Evolutionary conservation across 306 rosid species (phyloP), one percentile per base, ranked within the genome.

Genomic region (Abrus precatorius): DNA sequence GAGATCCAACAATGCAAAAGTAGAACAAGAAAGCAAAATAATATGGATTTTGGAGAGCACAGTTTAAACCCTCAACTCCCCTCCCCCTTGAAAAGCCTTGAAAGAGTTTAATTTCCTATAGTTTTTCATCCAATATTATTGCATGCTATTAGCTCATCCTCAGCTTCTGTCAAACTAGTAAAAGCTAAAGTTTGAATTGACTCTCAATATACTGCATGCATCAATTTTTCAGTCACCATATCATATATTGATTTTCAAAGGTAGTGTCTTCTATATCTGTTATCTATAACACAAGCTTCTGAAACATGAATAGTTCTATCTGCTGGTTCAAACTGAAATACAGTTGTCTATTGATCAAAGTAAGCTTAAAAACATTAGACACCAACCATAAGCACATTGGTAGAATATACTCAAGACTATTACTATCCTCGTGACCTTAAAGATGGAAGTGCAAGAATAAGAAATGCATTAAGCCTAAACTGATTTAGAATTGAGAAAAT

Each of bases 1-100:
- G 44, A 34, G 47, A 34, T 71, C 84, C 69, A 74, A 5, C 29
- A 33, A 52, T 43, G 69, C 38, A 74, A 47, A 47, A 81, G 45
- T 41, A 13, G 33, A 67, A 60, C 8, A 3, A 20, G 40, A 49
- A 77, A 49, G 49, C 43, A 20, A 45, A 32, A 47, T 60, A 13
- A 13, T 30, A 44, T 74, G 69, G 45, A 60, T 56, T 60, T 33
- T 45, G 48, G 38, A 55, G 40, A 6, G 11, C 49, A 36, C 11
- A 32, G 57, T 44, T 32, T 70, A 33, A 44, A 32, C 44, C 61
- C 49, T 50, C 59, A 11, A 52, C 29, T 0, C 44, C 27, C 9
- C 38, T 49, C 44, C 44, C 44, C 44, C 34, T 27, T 9, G 28
- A 34, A 40, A 49, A 29, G 11, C 60, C 34, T 13, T 8, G 20